Evolutionary conservation across 2,329 filamentous ascomycete genomes (phyloP).

Genomic region (Paecilomyces formosus): DNA sequence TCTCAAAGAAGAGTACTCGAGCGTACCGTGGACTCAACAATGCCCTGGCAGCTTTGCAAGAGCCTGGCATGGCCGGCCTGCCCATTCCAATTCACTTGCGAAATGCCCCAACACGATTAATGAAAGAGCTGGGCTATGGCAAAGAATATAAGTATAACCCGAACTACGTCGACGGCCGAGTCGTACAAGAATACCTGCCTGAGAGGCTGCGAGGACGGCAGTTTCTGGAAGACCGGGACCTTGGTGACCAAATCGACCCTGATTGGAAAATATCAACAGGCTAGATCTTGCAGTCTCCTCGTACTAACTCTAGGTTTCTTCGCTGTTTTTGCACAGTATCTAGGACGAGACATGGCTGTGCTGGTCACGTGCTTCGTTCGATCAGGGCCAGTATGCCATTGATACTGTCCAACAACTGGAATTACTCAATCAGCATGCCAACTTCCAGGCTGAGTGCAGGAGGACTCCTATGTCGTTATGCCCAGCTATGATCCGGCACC

Average conservation of each 20-base stretch:
- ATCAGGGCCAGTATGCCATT: background rate
- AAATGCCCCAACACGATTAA: conserved; percentile 84
- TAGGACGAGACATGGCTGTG: background rate
- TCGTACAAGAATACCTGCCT: conserved; percentile 86
- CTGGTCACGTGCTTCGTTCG: background rate
- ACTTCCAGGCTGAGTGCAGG: background rate
- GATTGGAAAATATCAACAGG: conserved; percentile 41
- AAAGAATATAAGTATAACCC: conserved; percentile 96
- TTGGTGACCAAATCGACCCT: conserved; percentile 71
- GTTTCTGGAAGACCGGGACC: conserved; percentile 73
- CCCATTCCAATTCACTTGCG: conserved; percentile 81
- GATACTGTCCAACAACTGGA: background rate
- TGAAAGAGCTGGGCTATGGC: conserved; percentile 89
- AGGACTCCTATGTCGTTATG: background rate
- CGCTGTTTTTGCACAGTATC: background rate
- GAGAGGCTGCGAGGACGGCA: conserved; percentile 60
- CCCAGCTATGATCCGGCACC: background rate
- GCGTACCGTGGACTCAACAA: conserved; percentile 77
- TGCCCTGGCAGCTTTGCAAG: conserved; percentile 67
- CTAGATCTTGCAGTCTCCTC: background rate
- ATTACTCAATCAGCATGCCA: background rate
- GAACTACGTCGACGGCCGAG: conserved; percentile 72
- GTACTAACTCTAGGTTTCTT: background rate
- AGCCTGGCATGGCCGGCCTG: conserved; percentile 74
- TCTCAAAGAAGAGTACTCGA: conserved; percentile 79